phyloP scores from a whole-genome alignment of 2,329 filamentous ascomycete genomes.

The Laburnicola sp. region DNA sequence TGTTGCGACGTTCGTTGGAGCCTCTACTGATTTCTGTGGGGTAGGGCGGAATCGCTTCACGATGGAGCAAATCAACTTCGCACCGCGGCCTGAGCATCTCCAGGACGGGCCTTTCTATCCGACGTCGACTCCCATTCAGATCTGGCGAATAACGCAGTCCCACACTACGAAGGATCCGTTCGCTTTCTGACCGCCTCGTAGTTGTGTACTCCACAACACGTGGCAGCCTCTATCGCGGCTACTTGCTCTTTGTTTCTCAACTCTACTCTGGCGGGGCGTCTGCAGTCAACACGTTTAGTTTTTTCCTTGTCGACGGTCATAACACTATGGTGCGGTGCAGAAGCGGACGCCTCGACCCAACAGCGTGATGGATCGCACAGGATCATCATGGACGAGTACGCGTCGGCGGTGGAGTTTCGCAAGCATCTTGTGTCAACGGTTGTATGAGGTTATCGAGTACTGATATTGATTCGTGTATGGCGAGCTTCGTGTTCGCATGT shows the following conservation, averaged over 20 bases:
- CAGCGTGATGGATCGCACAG: conserved; percentile 15
- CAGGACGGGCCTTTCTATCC: conserved; percentile 69
- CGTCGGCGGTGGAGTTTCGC: too few species aligned
- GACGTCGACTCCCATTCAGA: conserved; percentile 61
- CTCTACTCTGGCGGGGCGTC: conserved; percentile 2
- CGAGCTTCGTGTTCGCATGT: conserved; percentile 16
- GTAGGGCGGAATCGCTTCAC: conserved; percentile 45
- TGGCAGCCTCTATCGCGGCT: conserved; percentile 23
- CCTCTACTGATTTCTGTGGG: conserved; percentile 43
- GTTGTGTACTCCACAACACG: conserved; percentile 17
- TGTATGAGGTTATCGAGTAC: conserved; percentile 16
- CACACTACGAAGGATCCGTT: conserved; percentile 27
- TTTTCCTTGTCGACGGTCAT: neutral
- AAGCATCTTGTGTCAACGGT: too few species aligned
- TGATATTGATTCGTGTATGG: conserved; percentile 27
- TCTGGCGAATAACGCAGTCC: conserved; percentile 51
- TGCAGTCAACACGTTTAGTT: conserved; percentile 22
- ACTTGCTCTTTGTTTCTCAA: conserved; percentile 15
- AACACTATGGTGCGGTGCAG: too few species aligned
- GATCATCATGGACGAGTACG: conserved; percentile 7
- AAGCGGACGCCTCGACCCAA: too few species aligned
- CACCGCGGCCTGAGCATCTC: conserved; percentile 36
- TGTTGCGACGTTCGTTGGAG: conserved; percentile 25
- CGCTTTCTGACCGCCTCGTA: conserved; percentile 25
- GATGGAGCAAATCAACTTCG: conserved; percentile 37